A percentile compares a stretch with the other conserved stretches of the same genome.
Evolutionary conservation across 202 grass and related monocot species (phyloP).

Genomic region (Bolboschoenoplectus hybrid): DNA sequence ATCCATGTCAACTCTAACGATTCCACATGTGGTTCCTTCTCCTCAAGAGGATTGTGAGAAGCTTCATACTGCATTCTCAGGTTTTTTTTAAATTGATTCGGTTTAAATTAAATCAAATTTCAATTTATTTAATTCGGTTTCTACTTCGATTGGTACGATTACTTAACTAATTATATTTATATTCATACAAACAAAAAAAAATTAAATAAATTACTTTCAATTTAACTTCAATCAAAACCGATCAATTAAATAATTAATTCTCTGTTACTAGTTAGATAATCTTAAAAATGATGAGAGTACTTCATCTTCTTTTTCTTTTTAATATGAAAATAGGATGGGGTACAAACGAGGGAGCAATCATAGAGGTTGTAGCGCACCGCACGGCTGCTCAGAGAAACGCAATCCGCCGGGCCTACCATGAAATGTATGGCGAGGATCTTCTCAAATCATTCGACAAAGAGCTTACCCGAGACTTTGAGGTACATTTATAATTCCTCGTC

Average conservation of each 20-base stretch:
- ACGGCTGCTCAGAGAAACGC: constrained; percentile 19
- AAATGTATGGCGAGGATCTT: constrained; percentile 43
- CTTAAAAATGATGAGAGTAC: too few relatives aligned
- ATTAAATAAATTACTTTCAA: too few relatives aligned
- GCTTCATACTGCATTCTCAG: constrained; percentile 41
- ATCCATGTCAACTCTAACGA: constrained; percentile 41
- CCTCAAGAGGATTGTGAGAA: constrained; percentile 39
- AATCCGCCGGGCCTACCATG: constrained; percentile 37
- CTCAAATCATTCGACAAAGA: constrained; percentile 43
- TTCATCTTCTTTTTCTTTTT: neutral
- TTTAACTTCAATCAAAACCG: too few relatives aligned
- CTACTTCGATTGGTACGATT: too few relatives aligned
- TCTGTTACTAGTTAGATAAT: too few relatives aligned
- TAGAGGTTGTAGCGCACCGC: constrained; percentile 44
- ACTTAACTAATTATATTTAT: too few relatives aligned
- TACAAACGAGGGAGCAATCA: constrained; percentile 38
- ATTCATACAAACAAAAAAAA: too few relatives aligned
- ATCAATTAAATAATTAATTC: too few relatives aligned
- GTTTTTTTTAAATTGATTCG: neutral
- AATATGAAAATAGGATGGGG: constrained; percentile 40
- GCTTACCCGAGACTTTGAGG: constrained; percentile 47
- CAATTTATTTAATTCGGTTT: too few relatives aligned
- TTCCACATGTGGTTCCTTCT: constrained; percentile 36
- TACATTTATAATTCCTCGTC: neutral
- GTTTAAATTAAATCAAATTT: too few relatives aligned